Evolutionary conservation across 306 rosid genomes (phyloP).

Genomic region (Prunus fruticosa): DNA sequence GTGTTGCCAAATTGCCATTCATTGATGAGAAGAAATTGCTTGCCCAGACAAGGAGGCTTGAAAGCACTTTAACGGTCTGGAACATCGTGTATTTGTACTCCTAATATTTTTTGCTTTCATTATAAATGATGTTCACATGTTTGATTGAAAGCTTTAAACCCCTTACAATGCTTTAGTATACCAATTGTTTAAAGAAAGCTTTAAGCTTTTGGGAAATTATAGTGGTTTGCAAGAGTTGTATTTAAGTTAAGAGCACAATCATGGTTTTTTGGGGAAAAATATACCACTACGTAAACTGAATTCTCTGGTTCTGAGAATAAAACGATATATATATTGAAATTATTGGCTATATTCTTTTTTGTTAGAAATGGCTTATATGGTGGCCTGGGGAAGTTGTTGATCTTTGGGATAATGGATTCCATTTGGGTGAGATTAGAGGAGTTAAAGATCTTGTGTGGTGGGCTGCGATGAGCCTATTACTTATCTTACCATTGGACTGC

Average conservation of each 20-base stretch:
- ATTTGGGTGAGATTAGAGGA: background rate
- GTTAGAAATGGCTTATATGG: background rate
- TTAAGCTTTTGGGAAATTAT: background rate
- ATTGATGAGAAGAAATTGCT: slow-evolving; percentile 85
- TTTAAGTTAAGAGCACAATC: background rate
- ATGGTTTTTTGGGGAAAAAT: background rate
- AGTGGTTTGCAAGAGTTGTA: background rate
- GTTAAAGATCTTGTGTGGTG: background rate
- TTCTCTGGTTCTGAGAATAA: background rate
- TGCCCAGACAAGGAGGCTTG: slow-evolving; percentile 73
- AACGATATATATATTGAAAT: background rate
- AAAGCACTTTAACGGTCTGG: slow-evolving; percentile 80
- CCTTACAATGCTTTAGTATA: background rate
- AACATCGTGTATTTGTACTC: background rate
- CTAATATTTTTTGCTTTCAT: background rate
- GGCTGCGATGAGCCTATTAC: background rate
- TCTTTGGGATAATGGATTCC: background rate
- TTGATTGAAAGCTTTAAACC: background rate
- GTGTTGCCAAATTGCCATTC: slow-evolving; percentile 95
- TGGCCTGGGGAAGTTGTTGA: background rate
- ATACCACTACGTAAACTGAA: background rate
- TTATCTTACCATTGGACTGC: background rate
- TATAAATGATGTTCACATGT: background rate
- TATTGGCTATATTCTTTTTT: background rate
- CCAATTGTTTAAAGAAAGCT: background rate